These are phyloP conservation scores for Candida palmyrensis DNA, from an alignment of 805 yeast genomes.

Conservation along the genomic window DNA sequence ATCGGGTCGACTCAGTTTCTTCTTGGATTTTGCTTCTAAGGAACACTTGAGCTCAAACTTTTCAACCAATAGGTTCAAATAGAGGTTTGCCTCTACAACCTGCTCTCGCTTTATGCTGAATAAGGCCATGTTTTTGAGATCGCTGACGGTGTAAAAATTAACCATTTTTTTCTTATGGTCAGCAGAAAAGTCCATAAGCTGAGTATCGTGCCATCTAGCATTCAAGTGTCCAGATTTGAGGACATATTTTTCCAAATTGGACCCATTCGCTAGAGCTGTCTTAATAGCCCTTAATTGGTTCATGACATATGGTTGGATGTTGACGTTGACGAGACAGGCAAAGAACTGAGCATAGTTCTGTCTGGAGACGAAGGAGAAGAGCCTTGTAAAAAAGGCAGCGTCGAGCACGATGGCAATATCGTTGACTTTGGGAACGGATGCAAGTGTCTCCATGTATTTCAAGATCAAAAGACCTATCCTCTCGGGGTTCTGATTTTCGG, in stretches of 20 bases:
- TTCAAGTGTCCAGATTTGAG: conserved; percentile 31
- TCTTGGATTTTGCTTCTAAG: conserved; percentile 1
- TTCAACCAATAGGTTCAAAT: conserved; percentile 29
- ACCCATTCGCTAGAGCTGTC: conserved; percentile 20
- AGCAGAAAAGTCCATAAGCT: conserved; percentile 11
- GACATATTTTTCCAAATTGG: conserved; percentile 25
- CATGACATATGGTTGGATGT: conserved; percentile 23
- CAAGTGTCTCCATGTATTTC: conserved; percentile 22
- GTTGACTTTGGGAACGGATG: conserved; percentile 18
- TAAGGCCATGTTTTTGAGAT: conserved; percentile 18
- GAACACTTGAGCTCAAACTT: conserved; percentile 29
- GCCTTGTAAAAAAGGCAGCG: conserved; percentile 10
- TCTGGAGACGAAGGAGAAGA: conserved; percentile 15
- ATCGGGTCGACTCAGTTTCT: conserved; percentile 1
- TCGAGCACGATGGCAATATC: conserved; percentile 15
- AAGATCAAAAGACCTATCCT: conserved; percentile 8
- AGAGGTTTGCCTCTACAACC: conserved; percentile 27
- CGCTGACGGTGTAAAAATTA: conserved; percentile 24
- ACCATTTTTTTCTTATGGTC: conserved; percentile 22
- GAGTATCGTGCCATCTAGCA: conserved; percentile 34
- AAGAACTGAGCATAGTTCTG: conserved; percentile 18
- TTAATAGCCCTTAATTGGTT: conserved; percentile 14
- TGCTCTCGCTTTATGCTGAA: conserved; percentile 20
- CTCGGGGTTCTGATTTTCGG: neutral
- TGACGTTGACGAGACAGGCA: conserved; percentile 25